These are phyloP conservation scores for Scutellaria baicalensis DNA, from an alignment of 257 asterid species.

Conservation along the genomic window DNA sequence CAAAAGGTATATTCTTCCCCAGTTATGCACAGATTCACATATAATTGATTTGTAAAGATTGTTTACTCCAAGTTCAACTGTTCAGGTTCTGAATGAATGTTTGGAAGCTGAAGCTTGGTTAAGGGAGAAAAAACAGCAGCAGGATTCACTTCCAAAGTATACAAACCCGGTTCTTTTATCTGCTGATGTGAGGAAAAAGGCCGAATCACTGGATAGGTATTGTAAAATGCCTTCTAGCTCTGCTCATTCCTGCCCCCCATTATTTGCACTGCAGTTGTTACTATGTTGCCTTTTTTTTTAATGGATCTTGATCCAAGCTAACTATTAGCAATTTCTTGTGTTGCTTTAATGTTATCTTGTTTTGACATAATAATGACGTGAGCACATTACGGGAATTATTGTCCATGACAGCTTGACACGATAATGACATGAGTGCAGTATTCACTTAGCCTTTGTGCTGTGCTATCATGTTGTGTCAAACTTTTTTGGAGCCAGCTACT, in stretches of 20 bases:
- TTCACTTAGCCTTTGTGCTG: no score
- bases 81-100: slow-evolving; percentile 67
- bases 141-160: slow-evolving; percentile 65
- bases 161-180: slow-evolving; percentile 63
- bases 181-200: slow-evolving; percentile 62
- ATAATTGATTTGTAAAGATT: no score
- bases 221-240: not conserved
- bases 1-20: slow-evolving; percentile 41
- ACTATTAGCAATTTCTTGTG: no score
- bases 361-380: no score
- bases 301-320: not conserved
- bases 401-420: no score
- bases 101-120: slow-evolving; percentile 80
- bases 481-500: no score
- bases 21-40: no score
- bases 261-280: not conserved
- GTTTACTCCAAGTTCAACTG: not conserved
- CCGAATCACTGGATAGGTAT: slow-evolving; percentile 84
- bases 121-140: slow-evolving; percentile 74
- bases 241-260: not conserved
- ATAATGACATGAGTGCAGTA: no score
- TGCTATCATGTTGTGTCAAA: no score
- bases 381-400: no score
- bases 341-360: no score
- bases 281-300: not conserved